phyloP scores from a whole-genome alignment of 768 basidiomycete species.

The Gyrodon lividus region DNA sequence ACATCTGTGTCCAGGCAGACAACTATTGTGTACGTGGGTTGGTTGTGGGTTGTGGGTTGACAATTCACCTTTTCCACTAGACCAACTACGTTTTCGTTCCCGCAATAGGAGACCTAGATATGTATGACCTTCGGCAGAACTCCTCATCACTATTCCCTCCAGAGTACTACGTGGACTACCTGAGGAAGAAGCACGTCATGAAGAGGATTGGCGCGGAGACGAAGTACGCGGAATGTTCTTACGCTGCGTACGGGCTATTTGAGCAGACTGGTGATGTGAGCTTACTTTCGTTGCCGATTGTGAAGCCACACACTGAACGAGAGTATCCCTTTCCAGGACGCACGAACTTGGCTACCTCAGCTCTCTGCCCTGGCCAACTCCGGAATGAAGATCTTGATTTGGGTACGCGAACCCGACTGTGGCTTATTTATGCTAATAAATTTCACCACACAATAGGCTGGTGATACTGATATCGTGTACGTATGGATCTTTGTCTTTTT shows the following conservation, averaged over 20 bases:
- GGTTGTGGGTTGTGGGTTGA: background rate
- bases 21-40: constrained; percentile 52
- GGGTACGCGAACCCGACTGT: constrained; percentile 27
- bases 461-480: constrained; percentile 29
- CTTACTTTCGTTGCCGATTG: background rate
- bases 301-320: background rate
- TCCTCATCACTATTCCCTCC: constrained; percentile 53
- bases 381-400: constrained; percentile 38
- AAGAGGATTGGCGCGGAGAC: constrained; percentile 52
- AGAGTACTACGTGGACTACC: constrained; percentile 51
- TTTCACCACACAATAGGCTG: constrained; percentile 15
- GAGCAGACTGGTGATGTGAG: constrained; percentile 55
- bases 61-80: constrained; percentile 27
- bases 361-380: constrained; percentile 37
- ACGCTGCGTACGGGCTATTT: constrained; percentile 44
- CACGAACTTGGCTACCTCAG: constrained; percentile 37
- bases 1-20: constrained; percentile 50
- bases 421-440: background rate
- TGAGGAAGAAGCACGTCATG: constrained; percentile 37
- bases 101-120: constrained; percentile 51
- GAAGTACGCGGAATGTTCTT: constrained; percentile 48
- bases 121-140: constrained; percentile 59
- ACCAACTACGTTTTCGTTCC: constrained; percentile 46
- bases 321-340: constrained; percentile 22
- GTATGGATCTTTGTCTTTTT: background rate